Percentiles rank a stretch among this genome's conserved stretches.
phyloP scores from a whole-genome alignment of 495 filamentous ascomycete genomes.

The Neurospora cerealis region DNA sequence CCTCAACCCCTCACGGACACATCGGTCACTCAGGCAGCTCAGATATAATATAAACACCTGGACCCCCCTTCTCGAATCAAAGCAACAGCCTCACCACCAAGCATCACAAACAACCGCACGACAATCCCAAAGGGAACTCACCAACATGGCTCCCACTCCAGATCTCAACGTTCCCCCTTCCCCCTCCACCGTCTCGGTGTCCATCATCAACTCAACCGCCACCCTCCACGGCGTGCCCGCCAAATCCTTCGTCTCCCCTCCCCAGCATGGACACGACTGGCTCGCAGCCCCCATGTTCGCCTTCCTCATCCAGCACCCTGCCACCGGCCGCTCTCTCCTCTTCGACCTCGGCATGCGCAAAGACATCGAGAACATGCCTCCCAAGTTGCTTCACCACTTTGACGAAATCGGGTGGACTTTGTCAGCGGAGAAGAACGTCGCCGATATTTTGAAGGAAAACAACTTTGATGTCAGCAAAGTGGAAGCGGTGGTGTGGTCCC shows the following conservation, averaged over 20 bases:
- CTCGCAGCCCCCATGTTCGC: constrained; percentile 37
- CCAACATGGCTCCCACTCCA: constrained; percentile 12
- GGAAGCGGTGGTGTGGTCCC: constrained; percentile 50
- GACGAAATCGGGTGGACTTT: constrained; percentile 14
- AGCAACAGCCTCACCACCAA: not conserved
- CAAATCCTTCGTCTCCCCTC: constrained; percentile 29
- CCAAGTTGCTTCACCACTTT: constrained; percentile 21
- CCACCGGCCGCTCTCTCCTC: constrained; percentile 33
- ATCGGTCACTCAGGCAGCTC: not conserved
- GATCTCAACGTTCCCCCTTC: constrained; percentile 40
- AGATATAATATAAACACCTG: not conserved
- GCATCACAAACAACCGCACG: not conserved
- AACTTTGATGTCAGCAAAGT: constrained; percentile 36
- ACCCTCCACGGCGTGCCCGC: constrained; percentile 24
- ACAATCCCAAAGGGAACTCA: not conserved
- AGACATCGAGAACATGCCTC: constrained; percentile 36
- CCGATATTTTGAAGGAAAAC: constrained; percentile 38
- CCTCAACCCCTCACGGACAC: not conserved
- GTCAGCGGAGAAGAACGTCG: constrained; percentile 36
- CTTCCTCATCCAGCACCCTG: constrained; percentile 45
- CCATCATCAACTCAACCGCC: constrained; percentile 44
- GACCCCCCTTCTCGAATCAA: not conserved
- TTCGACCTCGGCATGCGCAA: constrained; percentile 52
- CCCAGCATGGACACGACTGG: constrained; percentile 30
- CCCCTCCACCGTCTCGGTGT: constrained; percentile 36